phyloP scores from a whole-genome alignment of 371 early-diverging fungal species.

The Mucor racemosus region DNA sequence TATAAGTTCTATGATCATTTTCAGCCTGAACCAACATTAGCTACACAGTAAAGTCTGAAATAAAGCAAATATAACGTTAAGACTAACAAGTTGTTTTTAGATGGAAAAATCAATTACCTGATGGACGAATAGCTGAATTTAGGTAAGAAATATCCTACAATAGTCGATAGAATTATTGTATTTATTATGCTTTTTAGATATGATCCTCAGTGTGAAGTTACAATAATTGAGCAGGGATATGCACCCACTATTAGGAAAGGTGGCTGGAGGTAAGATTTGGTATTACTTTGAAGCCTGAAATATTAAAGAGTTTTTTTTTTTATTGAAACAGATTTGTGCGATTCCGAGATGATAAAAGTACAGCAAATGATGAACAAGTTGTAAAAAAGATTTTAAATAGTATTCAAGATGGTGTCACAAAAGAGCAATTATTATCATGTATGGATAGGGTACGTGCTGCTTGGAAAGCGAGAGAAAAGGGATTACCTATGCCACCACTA shows the following conservation, averaged over 20 bases:
- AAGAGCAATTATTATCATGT: conserved; percentile 46
- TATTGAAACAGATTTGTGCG: conserved; percentile 57
- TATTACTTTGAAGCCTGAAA: too few species aligned
- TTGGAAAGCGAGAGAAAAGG: conserved; percentile 67
- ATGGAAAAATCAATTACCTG: conserved; percentile 69
- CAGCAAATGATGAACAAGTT: conserved; percentile 67
- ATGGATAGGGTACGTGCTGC: conserved; percentile 63
- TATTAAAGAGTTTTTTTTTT: background rate
- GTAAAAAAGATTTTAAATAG: conserved; percentile 59
- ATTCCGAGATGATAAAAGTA: conserved; percentile 72
- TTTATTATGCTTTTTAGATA: conserved; percentile 35
- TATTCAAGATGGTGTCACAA: conserved; percentile 60
- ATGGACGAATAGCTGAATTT: conserved; percentile 67
- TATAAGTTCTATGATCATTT: conserved; percentile 69
- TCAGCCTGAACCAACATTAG: conserved; percentile 62
- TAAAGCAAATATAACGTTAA: background rate
- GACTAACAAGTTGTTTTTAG: conserved; percentile 30
- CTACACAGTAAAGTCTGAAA: conserved; percentile 49
- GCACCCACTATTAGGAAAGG: conserved; percentile 61
- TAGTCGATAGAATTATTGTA: background rate
- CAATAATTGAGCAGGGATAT: conserved; percentile 66
- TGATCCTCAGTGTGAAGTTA: conserved; percentile 62
- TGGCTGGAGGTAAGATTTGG: conserved; percentile 58
- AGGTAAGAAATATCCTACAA: conserved; percentile 31
- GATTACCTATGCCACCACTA: conserved; percentile 38